Evolutionary conservation across 345 rosid genomes (phyloP), one percentile per base, ranked within the genome.

Genomic region (Salix caprea): DNA sequence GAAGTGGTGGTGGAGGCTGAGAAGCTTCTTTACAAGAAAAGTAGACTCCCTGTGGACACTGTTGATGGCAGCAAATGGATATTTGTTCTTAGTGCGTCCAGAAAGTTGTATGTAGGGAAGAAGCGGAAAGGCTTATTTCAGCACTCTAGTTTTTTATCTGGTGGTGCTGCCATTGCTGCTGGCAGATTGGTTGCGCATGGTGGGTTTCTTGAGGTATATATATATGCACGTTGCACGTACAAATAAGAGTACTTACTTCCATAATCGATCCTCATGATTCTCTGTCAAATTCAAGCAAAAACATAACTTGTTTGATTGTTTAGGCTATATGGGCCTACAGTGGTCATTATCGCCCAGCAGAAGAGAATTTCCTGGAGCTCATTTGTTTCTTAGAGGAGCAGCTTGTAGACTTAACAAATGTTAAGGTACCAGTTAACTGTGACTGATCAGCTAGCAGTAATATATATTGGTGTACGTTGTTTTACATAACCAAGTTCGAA

Each of bases 91-190:
- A 87, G 97, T 18, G 58, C 69, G 12, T 81, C 89, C 24, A 81
- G 89, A 71, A 69, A 39, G 7, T 30, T 93, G 28, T 93, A 91
- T 54, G 86, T 85, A 6, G 94, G 91, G 36, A 77, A 82, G 80
- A 93, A 93, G 75, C 82, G 76, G 48, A 93, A 83, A 81, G 97
- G 92, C 62, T 56, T n/a, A 1, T 93, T 93, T 77, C 97, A 93
- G 48, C 97, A 93, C 70, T 93, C 97, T 0, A 91, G 93, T 76
- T 93, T 93, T 80, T 85, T 93, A 16, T 89, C 94, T 7, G 97
- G 98, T 1, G 98, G 86, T 1, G 94, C 98, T 8, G 86, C 93
- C 32, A 84, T 86, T 4, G 90, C 94, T 5, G 93, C 94, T 1
- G 92, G 97, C 19, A 84, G 92, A 85, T 76, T 93, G 76, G 87